Evolutionary conservation across 345 rosid genomes (phyloP).

Genomic region (Schrenkiella parvula): DNA sequence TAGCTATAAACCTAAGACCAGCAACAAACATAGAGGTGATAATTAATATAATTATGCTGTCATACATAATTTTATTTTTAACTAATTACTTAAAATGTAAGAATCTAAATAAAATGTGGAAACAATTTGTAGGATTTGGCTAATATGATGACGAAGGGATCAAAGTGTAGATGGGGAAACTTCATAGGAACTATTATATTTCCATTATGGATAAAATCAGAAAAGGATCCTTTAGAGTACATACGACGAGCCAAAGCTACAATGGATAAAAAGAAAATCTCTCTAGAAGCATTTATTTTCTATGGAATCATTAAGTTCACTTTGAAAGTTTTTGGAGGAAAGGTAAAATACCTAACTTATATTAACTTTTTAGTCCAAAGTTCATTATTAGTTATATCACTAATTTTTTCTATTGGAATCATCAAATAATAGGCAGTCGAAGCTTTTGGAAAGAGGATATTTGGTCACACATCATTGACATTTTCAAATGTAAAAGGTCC

Average conservation of each 20-base stretch:
- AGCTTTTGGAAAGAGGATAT: slow-evolving; percentile 24
- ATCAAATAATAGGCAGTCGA: slow-evolving; percentile 31
- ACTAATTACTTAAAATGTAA: background rate
- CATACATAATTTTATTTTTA: no score
- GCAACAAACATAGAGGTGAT: slow-evolving; percentile 40
- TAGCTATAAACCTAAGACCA: slow-evolving; percentile 47
- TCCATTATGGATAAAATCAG: slow-evolving; percentile 38
- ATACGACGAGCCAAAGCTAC: slow-evolving; percentile 40
- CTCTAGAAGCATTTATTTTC: slow-evolving; percentile 36
- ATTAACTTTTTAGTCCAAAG: background rate
- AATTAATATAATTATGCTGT: background rate
- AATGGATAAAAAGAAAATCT: slow-evolving; percentile 41
- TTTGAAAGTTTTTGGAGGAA: slow-evolving; percentile 31
- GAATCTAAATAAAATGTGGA: background rate
- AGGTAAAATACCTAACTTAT: slow-evolving; percentile 18
- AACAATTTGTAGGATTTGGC: slow-evolving; percentile 36
- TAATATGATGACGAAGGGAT: slow-evolving; percentile 40
- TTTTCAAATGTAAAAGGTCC: slow-evolving; percentile 57
- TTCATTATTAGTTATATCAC: background rate
- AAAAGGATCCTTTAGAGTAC: slow-evolving; percentile 44
- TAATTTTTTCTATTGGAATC: background rate
- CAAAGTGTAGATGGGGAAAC: slow-evolving; percentile 48
- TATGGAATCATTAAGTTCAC: background rate
- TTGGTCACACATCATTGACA: slow-evolving; percentile 40
- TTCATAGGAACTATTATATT: slow-evolving; percentile 38